These are phyloP conservation scores for Borovskyia barvae DNA, from an alignment of 208 protist genomes.

Conservation along the genomic window DNA sequence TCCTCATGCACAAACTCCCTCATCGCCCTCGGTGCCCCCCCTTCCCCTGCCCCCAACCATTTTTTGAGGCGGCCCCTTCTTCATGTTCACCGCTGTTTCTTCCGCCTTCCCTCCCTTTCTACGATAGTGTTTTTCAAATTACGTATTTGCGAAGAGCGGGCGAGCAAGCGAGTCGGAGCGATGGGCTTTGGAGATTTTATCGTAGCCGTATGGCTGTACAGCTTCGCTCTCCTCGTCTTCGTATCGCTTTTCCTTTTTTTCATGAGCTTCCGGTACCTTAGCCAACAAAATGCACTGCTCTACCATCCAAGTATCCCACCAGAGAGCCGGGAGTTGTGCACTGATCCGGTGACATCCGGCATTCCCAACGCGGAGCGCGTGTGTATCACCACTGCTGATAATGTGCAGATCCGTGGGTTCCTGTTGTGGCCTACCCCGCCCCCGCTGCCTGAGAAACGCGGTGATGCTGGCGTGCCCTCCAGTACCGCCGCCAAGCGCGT, in stretches of 20 bases:
- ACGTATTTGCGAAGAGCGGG: no score
- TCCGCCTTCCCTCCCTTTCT: background rate
- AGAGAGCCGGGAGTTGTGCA: slow-evolving; percentile 53
- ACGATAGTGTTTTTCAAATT: no score
- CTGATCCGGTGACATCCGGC: slow-evolving; percentile 50
- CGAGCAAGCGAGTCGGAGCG: background rate
- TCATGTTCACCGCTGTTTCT: no score
- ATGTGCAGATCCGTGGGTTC: slow-evolving; percentile 67
- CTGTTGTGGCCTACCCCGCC: slow-evolving; percentile 59
- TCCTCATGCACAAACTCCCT: no score
- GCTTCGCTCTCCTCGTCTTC: slow-evolving; percentile 11
- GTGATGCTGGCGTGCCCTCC: background rate
- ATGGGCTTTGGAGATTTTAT: slow-evolving; percentile 23
- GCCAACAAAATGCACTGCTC: slow-evolving; percentile 42
- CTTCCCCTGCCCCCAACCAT: no score
- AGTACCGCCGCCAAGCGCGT: background rate
- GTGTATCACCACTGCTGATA: slow-evolving; percentile 60
- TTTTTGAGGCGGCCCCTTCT: no score
- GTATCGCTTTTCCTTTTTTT: slow-evolving; percentile 18
- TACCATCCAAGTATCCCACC: slow-evolving; percentile 69
- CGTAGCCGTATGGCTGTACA: slow-evolving; percentile 13
- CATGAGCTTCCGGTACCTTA: slow-evolving; percentile 25
- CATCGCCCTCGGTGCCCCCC: no score
- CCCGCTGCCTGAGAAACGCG: slow-evolving; percentile 4
- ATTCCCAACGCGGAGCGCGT: slow-evolving; percentile 64